These are phyloP conservation scores for Helichrysum umbraculigerum DNA, from an alignment of 129 eudicot genomes.

Conservation along the genomic window DNA sequence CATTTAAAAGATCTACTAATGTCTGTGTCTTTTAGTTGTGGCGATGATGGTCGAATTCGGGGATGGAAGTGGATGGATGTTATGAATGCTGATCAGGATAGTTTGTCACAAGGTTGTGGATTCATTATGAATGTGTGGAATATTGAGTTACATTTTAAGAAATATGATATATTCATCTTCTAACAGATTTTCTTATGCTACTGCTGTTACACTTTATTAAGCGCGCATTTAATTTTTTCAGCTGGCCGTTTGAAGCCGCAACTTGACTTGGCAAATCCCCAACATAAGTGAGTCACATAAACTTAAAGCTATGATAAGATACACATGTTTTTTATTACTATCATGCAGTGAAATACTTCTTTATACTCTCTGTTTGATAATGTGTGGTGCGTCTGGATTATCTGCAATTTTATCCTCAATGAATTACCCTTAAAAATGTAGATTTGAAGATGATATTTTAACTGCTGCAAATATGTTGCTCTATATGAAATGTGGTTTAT, in stretches of 20 bases:
- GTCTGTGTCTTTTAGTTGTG: conserved; percentile 60
- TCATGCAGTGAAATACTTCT: neutral
- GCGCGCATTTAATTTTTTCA: conserved; percentile 30
- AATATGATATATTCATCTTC: neutral
- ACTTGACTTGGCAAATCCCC: conserved; percentile 80
- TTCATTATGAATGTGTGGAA: neutral
- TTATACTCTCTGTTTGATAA: neutral
- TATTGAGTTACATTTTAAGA: neutral
- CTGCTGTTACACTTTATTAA: neutral
- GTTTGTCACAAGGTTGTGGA: conserved; percentile 45
- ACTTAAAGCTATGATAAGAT: conserved; percentile 22
- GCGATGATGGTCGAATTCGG: conserved; percentile 90
- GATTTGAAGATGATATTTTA: neutral
- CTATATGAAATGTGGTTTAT: too few relatives aligned
- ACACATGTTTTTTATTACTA: conserved; percentile 8
- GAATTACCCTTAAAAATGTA: neutral
- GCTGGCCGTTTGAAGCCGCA: conserved; percentile 57
- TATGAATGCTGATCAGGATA: conserved; percentile 35
- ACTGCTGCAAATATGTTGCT: too few relatives aligned
- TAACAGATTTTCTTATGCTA: neutral
- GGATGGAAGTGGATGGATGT: conserved; percentile 97
- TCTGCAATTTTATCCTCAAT: neutral
- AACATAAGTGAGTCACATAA: conserved; percentile 70
- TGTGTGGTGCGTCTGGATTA: neutral
- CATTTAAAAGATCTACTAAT: neutral